Evolutionary conservation across 345 rosid species (phyloP).

Genomic region (Bruguiera gymnorhiza): DNA sequence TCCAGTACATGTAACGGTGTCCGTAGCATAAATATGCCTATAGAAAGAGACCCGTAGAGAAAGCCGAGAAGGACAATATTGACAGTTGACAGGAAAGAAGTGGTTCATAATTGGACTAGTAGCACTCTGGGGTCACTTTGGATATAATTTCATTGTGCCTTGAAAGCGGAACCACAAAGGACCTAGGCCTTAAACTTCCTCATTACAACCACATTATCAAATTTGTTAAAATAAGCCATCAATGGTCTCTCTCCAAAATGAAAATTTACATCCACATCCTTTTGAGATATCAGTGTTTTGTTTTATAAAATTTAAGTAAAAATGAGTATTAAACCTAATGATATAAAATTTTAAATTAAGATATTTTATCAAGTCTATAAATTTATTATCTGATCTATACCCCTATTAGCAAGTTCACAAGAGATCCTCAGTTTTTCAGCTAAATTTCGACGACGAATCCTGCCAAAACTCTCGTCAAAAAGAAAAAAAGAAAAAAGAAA

Average conservation of each 20-base stretch:
- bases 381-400: no score
- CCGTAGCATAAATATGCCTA: not conserved
- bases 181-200: conserved; percentile 1
- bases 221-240: not conserved
- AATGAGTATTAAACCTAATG: no score
- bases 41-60: not conserved
- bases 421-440: no score
- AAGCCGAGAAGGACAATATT: not conserved
- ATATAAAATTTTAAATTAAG: no score
- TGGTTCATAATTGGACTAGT: not conserved
- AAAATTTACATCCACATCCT: not conserved
- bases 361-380: no score
- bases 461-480: no score
- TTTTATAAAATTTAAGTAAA: no score
- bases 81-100: not conserved
- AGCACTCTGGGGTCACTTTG: not conserved
- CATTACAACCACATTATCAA: not conserved
- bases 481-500: no score
- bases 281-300: no score
- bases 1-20: no score
- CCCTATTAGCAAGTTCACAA: no score
- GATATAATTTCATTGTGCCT: conserved; percentile 15
- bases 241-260: not conserved
- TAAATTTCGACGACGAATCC: no score
- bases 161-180: conserved; percentile 25